A percentile compares a stretch with the other conserved stretches of the same genome.
phyloP scores from a whole-genome alignment of 805 yeast species.

The Wickerhamiella dianesei region DNA sequence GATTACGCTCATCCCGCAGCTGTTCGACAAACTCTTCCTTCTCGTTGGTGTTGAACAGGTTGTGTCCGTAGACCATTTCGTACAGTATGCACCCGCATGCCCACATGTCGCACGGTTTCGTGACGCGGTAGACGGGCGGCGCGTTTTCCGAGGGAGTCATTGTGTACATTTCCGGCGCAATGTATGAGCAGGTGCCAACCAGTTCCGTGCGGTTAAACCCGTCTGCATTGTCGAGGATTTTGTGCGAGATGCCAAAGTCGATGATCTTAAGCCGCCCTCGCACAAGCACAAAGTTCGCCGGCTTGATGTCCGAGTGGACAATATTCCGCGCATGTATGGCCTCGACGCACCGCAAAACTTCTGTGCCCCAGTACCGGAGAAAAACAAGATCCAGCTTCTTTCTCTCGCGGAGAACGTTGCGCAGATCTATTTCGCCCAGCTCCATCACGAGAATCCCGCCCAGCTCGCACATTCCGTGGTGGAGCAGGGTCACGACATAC shows the following conservation, averaged over 20 bases:
- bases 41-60: conserved; percentile 45
- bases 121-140: conserved; percentile 50
- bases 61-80: conserved; percentile 87
- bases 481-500: conserved; percentile 68
- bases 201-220: conserved; percentile 82
- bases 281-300: conserved; percentile 81
- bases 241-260: conserved; percentile 86
- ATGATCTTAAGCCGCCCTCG: conserved; percentile 75
- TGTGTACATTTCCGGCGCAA: conserved; percentile 92
- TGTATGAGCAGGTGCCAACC: conserved; percentile 90
- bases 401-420: conserved; percentile 54
- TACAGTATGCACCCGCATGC: conserved; percentile 93
- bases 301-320: conserved; percentile 91
- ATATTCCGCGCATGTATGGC: conserved; percentile 77
- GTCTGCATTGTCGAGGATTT: conserved; percentile 82
- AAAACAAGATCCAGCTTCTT: conserved; percentile 50
- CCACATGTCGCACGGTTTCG: conserved; percentile 95
- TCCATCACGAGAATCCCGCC: conserved; percentile 74
- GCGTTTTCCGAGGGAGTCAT: conserved; percentile 31
- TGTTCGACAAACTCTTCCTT: too few species aligned
- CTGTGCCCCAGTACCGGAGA: conserved; percentile 78
- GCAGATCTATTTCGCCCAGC: conserved; percentile 84
- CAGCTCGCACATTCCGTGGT: conserved; percentile 53
- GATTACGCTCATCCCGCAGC: conserved; percentile 72
- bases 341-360: conserved; percentile 69